These are phyloP conservation scores for Yarrowia keelungensis DNA, from an alignment of 805 yeast species.

Conservation along the genomic window DNA sequence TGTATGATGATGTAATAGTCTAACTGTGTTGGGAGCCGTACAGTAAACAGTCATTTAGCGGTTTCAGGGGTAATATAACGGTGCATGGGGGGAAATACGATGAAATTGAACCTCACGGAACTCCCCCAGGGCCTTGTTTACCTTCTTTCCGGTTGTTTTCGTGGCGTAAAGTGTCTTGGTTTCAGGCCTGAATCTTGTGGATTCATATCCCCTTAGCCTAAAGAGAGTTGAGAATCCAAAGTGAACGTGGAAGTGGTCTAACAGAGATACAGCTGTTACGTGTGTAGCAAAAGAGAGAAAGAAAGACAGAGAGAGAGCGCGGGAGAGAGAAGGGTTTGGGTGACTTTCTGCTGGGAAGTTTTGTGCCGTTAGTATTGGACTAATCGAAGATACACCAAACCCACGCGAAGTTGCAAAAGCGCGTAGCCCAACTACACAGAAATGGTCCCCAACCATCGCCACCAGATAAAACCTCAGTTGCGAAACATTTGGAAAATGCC, in stretches of 20 bases:
- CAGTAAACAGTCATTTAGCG: background rate
- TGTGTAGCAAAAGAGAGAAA: background rate
- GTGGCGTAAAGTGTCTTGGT: background rate
- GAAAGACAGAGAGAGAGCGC: background rate
- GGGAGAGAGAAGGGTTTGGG: background rate
- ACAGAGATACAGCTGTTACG: background rate
- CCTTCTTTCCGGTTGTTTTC: background rate
- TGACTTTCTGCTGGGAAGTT: slow-evolving; percentile 10
- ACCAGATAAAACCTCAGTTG: background rate
- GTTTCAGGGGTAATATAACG: slow-evolving; percentile 1
- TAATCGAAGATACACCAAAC: background rate
- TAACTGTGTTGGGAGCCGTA: slow-evolving; percentile 12
- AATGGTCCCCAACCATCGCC: too few species aligned
- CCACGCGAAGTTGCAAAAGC: background rate
- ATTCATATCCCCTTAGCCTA: slow-evolving; percentile 2
- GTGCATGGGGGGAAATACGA: background rate
- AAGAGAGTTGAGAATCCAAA: slow-evolving; percentile 17
- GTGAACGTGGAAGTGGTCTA: slow-evolving; percentile 12
- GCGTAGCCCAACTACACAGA: too few species aligned
- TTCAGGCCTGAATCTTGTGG: slow-evolving; percentile 2
- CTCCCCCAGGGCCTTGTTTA: background rate
- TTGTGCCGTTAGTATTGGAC: background rate
- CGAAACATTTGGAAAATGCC: background rate
- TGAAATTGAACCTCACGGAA: background rate
- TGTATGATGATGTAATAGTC: slow-evolving; percentile 26